Conservation (phyloP, 495 filamentous ascomycete genomes). For the Penicillium alfredii region DNA sequence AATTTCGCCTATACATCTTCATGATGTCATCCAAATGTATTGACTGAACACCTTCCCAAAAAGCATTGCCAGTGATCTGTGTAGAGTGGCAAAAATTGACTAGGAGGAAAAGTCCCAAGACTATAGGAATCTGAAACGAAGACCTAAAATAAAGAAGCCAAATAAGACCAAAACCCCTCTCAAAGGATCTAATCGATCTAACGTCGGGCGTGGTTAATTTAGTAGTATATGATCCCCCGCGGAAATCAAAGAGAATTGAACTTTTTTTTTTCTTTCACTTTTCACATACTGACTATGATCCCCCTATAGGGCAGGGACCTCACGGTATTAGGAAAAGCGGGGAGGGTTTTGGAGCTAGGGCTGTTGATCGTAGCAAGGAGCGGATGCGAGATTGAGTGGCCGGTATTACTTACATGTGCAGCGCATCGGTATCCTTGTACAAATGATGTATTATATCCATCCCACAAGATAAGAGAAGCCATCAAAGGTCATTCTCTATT, state of each 20-base stretch:
- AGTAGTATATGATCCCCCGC: conserved; percentile 13
- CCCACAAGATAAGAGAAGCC: too few relatives aligned
- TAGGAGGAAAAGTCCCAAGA: too few relatives aligned
- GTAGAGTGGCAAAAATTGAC: too few relatives aligned
- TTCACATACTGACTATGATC: conserved; percentile 1
- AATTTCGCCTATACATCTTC: conserved; percentile 10
- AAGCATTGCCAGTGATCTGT: too few relatives aligned
- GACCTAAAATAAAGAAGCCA: conserved; percentile 4
- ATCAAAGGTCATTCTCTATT: too few relatives aligned
- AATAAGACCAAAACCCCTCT: too few relatives aligned
- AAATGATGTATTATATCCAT: too few relatives aligned
- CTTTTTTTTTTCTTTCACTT: conserved; percentile 4
- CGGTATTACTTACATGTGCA: conserved; percentile 21
- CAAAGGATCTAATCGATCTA: too few relatives aligned
- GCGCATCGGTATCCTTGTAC: too few relatives aligned
- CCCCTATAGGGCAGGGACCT: conserved; percentile 8
- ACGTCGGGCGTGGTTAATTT: too few relatives aligned
- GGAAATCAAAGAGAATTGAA: conserved; percentile 6
- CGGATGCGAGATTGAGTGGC: conserved; percentile 23
- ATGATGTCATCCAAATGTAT: conserved; percentile 26
- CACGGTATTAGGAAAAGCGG: too few relatives aligned
- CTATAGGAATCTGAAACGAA: too few relatives aligned
- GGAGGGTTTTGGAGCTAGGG: conserved; percentile 21
- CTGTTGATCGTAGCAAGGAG: conserved; percentile 25
- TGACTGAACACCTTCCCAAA: not conserved